Evolutionary conservation across 2,329 filamentous ascomycete genomes (phyloP).

Genomic region (Arthrobotrys megalospora): DNA sequence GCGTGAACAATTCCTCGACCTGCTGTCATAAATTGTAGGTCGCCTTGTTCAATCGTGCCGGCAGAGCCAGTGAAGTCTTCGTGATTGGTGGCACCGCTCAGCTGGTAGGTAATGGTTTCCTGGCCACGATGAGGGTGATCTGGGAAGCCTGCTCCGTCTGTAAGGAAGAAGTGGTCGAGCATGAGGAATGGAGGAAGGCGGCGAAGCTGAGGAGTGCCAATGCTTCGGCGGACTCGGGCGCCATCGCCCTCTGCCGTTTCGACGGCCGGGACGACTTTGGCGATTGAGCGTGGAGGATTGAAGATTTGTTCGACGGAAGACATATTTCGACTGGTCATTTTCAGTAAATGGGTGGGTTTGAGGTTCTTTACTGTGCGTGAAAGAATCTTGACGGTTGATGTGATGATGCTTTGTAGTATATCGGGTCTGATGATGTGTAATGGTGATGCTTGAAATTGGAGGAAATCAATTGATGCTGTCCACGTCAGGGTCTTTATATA

Average conservation of each 20-base stretch:
- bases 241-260: constrained; percentile 92
- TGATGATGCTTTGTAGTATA: neutral
- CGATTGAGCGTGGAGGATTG: constrained; percentile 78
- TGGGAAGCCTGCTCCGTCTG: constrained; percentile 86
- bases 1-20: constrained; percentile 93
- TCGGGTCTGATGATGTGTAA: neutral
- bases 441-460: constrained; percentile 44
- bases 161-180: constrained; percentile 91
- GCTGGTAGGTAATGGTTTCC: constrained; percentile 90
- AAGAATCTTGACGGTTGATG: constrained; percentile 43
- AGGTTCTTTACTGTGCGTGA: constrained; percentile 32
- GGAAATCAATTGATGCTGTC: constrained; percentile 18
- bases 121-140: constrained; percentile 85
- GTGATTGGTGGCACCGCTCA: constrained; percentile 88
- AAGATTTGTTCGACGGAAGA: constrained; percentile 53
- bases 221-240: constrained; percentile 86
- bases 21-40: constrained; percentile 98
- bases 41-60: constrained; percentile 87
- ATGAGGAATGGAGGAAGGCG: constrained; percentile 95
- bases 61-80: constrained; percentile 91
- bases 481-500: constrained; percentile 47
- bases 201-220: constrained; percentile 85
- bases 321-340: constrained; percentile 57
- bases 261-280: constrained; percentile 84
- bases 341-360: constrained; percentile 28